Evolutionary conservation across 345 rosid genomes (phyloP), one percentile per base, ranked within the genome.

Genomic region (Syzygium aqueum): DNA sequence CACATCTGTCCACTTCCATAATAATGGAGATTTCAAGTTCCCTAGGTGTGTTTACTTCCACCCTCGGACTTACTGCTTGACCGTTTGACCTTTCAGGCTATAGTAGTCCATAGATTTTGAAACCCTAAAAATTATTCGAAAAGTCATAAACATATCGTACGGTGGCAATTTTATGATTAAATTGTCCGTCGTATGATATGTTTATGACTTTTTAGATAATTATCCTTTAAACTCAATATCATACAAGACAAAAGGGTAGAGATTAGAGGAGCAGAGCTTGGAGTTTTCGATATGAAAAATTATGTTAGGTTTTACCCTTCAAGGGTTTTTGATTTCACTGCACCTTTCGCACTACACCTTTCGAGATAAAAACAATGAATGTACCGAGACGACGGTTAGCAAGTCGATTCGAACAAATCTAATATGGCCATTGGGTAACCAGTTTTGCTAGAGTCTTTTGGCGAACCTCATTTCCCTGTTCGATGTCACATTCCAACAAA

Each of bases 401-500:
- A 2, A 23, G 25, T 9, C 5, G 11, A 56, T 56, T 23, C 6
- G 63, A 21, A 8, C 25, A 4, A 4, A 53, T 53, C 57, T 3
- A 7, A 0, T 33, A 19, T 19, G 14, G 46, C 25, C 46, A 67
- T 9, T 5, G 25, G 13, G 19, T 19, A 19, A 25, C 49, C 49
- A 0, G 3, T 19, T 73, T 73, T 1, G 0, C 80, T 73, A 0
- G 37, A 65, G 25, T 73, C 7, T 33, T 21, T 73, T 6, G 2
- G 25, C 9, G 46, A 8, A 33, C 46, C 37, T 33, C 12, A 4
- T 1, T 19, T 2, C 5, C 7, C 5, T 23, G 27, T 23, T 56
- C 1, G 12, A 23, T 10, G 1, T 22, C n/a, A 22, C n/a, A 4
- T 23, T 23, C 9, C 10, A 9, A 1, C 46, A 4, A 5, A 11